phyloP scores from a whole-genome alignment of 306 rosid genomes.

The Prunus armeniaca region DNA sequence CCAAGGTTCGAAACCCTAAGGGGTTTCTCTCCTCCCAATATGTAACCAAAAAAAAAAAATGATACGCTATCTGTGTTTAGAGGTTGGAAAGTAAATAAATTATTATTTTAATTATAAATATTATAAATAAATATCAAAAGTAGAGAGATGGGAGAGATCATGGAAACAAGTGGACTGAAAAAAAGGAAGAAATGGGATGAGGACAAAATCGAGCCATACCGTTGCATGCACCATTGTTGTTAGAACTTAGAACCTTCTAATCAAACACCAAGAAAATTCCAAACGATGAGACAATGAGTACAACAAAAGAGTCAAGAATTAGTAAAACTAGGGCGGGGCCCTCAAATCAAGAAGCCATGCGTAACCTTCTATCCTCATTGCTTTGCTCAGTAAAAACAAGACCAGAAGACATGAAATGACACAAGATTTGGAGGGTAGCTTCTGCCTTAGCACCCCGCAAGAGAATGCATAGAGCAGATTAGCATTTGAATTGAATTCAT shows the following conservation, averaged over 20 bases:
- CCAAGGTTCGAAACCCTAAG: too few relatives aligned
- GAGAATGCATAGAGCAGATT: background rate
- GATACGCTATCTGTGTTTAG: too few relatives aligned
- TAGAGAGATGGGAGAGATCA: background rate
- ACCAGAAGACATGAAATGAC: conserved; percentile 2
- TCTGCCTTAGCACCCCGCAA: background rate
- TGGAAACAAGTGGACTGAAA: background rate
- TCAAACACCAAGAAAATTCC: conserved; percentile 12
- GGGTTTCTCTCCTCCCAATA: too few relatives aligned
- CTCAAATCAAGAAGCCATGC: conserved; percentile 18
- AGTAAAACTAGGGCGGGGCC: conserved; percentile 15
- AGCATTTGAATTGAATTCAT: background rate
- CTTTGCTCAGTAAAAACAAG: background rate
- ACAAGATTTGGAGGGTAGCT: background rate
- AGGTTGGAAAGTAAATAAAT: too few relatives aligned
- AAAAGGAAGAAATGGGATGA: background rate
- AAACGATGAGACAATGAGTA: conserved; percentile 26
- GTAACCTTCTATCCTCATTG: background rate
- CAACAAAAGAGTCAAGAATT: conserved; percentile 30
- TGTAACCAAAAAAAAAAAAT: too few relatives aligned
- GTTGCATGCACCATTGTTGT: conserved; percentile 26
- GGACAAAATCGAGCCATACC: conserved; percentile 5
- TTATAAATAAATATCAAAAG: background rate
- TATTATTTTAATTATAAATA: too few relatives aligned
- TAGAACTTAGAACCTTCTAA: conserved; percentile 1